These are phyloP conservation scores for Symbiodinium natans DNA, from an alignment of 73 alveolate species.

Conservation along the genomic window DNA sequence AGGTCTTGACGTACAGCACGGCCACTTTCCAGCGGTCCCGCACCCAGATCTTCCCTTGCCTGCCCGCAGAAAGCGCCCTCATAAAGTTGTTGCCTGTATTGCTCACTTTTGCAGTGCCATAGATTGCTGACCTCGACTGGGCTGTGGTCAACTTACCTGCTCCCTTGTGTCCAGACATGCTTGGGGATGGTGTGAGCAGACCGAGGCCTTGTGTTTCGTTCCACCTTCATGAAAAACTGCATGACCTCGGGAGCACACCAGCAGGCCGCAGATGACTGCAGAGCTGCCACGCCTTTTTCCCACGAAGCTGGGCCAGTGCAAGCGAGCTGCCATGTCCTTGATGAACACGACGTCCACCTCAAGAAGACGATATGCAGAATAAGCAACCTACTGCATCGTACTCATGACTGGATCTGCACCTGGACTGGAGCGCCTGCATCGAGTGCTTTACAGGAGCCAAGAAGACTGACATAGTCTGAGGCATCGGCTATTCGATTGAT, in stretches of 20 bases:
- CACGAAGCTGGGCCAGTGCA: not conserved
- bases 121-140: no score
- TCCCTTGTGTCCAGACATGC: no score
- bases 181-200: no score
- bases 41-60: constrained; percentile 88
- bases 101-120: no score
- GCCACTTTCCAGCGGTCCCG: constrained; percentile 84
- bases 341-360: constrained; percentile 47
- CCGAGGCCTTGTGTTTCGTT: constrained; percentile 89
- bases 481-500: not conserved
- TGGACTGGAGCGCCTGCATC: no score
- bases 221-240: constrained; percentile 85
- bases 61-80: not conserved
- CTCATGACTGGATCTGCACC: no score
- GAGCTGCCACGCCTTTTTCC: not conserved
- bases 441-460: no score
- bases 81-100: no score
- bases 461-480: not conserved
- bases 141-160: no score
- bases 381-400: no score
- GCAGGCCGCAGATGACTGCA: not conserved
- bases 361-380: no score
- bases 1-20: constrained; percentile 38
- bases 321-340: constrained; percentile 54
- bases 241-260: constrained; percentile 26